A percentile compares a stretch with the other conserved stretches of the same genome.
These are phyloP conservation scores for Psilocybe cyanescens DNA, from an alignment of 768 basidiomycete species.

Conservation along the genomic window DNA sequence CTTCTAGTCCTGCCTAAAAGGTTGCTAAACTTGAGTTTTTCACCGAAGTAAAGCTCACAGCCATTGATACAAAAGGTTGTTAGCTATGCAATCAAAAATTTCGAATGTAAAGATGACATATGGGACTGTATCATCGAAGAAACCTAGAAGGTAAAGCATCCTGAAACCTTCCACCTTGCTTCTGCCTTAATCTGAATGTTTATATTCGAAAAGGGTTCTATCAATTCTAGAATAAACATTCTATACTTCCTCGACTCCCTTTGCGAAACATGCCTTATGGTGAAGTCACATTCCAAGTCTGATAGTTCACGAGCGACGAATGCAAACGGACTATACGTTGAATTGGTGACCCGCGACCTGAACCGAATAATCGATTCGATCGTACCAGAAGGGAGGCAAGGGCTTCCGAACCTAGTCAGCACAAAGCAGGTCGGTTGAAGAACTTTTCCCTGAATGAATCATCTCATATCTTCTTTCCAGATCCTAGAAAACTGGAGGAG, in stretches of 20 bases:
- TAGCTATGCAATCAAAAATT: conserved; percentile 83
- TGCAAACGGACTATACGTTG: conserved; percentile 67
- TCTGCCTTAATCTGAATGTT: background rate
- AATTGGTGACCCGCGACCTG: conserved; percentile 80
- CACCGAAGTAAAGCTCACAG: conserved; percentile 64
- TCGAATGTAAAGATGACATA: conserved; percentile 86
- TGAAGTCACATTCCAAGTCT: conserved; percentile 58
- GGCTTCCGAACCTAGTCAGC: conserved; percentile 85
- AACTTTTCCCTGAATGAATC: background rate
- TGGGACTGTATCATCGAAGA: conserved; percentile 95
- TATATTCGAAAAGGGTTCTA: conserved; percentile 60
- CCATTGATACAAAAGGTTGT: conserved; percentile 90
- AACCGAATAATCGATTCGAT: conserved; percentile 78
- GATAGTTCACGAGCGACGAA: conserved; percentile 37
- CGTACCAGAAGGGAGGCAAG: conserved; percentile 86
- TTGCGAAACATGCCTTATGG: conserved; percentile 76
- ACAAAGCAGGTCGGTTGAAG: conserved; percentile 72
- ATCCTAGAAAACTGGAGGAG: conserved; percentile 91
- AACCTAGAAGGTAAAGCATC: conserved; percentile 73
- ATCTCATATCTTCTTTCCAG: conserved; percentile 39
- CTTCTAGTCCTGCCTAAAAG: background rate
- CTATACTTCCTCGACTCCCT: conserved; percentile 90
- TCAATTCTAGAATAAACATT: conserved; percentile 93
- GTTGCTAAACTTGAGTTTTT: conserved; percentile 21
- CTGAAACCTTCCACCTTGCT: conserved; percentile 30